Evolutionary conservation across 768 basidiomycete species (phyloP), one percentile per base, ranked within the genome.

Genomic region (Suillus cothurnatus): DNA sequence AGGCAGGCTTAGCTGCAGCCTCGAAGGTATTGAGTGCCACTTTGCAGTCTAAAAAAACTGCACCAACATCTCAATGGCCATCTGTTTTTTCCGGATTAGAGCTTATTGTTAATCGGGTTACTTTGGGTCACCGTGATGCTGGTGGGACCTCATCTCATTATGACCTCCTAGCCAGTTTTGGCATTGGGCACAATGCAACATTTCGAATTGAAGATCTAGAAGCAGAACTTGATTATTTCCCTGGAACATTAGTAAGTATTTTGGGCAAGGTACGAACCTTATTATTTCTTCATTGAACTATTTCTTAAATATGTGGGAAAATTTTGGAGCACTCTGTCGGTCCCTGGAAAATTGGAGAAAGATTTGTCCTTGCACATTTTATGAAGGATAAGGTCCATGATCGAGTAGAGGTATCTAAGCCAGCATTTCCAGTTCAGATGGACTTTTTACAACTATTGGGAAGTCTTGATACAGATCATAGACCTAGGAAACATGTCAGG

Each of bases 111-210:
- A 65, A 65, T n/a, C 23, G 14, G 6, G 14, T 39, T 8, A 39
- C 38, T 39, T 39, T 39, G 38, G 8, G 38, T 39, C 38, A 39
- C 8, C 0, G 15, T 3, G 14, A 39, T 15, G 7, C 38, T 39
- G 50, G 43, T 41, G 34, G 45, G 5, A 49, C 64, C 3, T 14
- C 39, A 6, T 38, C 36, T n/a, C 45, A 36, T n/a, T 67, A 67
- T 32, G 66, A 67, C 61, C 31, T 59, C 8, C 57, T 67, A 8
- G 34, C 52, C 23, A 64, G 66, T 52, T n/a, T 63, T 12, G 66
- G 66, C 21, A 26, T 31, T 23, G 34, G 28, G 21, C 34, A 50
- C 15, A n/a, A 53, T 9, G 8, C 52, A 8, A 31, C 3, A 15
- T 53, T 53, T 31, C 3, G 4, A 2, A 39, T 65, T 23, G 14